These are phyloP conservation scores for Kurtzmaniella quercitrusa DNA, from an alignment of 1,139 yeast genomes.

Conservation along the genomic window DNA sequence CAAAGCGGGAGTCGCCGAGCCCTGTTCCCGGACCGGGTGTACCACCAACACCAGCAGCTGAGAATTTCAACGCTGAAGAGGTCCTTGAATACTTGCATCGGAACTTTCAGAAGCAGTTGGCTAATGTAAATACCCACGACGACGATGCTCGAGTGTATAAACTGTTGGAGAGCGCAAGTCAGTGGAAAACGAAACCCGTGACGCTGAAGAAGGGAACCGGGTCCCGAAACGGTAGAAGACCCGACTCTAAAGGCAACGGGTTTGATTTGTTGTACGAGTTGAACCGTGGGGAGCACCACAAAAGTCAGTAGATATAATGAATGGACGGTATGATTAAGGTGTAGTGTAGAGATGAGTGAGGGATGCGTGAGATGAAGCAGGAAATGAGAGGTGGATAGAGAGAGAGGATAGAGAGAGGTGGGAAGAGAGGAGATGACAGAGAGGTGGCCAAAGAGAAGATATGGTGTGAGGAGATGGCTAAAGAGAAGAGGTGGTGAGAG, in stretches of 20 bases:
- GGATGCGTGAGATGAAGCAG: too few species aligned
- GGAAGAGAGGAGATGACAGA: too few species aligned
- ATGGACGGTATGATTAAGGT: background rate
- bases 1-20: background rate
- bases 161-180: slow-evolving; percentile 20
- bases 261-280: slow-evolving; percentile 7
- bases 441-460: too few species aligned
- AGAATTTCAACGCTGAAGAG: slow-evolving; percentile 14
- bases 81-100: slow-evolving; percentile 15
- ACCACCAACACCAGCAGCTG: slow-evolving; percentile 4
- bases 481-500: too few species aligned
- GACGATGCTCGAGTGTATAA: slow-evolving; percentile 12
- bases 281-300: slow-evolving; percentile 6
- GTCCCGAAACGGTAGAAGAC: slow-evolving; percentile 3
- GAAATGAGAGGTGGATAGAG: too few species aligned
- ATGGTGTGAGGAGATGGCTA: too few species aligned
- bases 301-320: slow-evolving; percentile 3
- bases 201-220: slow-evolving; percentile 2
- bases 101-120: slow-evolving; percentile 14
- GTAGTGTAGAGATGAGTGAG: too few species aligned
- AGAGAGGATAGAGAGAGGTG: too few species aligned
- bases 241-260: slow-evolving; percentile 4
- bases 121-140: slow-evolving; percentile 10
- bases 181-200: slow-evolving; percentile 16
- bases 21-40: background rate